Evolutionary conservation across 1,284 basidiomycete species (phyloP).

Genomic region (Sanghuangporus sanghuang): DNA sequence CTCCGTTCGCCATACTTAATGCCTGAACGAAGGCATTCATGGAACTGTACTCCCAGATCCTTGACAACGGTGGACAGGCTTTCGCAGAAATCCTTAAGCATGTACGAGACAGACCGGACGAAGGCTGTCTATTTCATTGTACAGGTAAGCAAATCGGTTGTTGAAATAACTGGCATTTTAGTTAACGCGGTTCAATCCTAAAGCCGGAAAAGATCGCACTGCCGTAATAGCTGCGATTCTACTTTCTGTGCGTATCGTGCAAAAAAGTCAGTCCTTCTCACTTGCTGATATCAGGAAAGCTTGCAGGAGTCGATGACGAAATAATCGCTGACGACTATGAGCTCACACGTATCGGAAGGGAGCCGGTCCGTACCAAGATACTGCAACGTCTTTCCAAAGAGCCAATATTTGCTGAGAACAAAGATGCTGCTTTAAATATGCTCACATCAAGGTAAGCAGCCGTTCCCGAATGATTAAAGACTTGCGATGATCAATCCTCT

Average conservation of each 20-base stretch:
- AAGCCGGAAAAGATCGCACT: constrained; percentile 73
- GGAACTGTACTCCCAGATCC: constrained; percentile 72
- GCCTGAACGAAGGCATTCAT: constrained; percentile 57
- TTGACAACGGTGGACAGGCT: constrained; percentile 62
- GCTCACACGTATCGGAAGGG: constrained; percentile 68
- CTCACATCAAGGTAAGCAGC: constrained; percentile 57
- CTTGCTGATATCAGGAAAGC: constrained; percentile 33
- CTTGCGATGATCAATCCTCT: constrained; percentile 5
- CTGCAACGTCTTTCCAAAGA: constrained; percentile 61
- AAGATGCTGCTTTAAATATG: constrained; percentile 71
- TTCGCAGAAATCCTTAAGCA: constrained; percentile 65
- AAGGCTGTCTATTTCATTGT: constrained; percentile 67
- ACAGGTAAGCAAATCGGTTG: constrained; percentile 40
- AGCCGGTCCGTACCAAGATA: constrained; percentile 65
- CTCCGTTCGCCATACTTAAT: background rate
- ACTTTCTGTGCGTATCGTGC: constrained; percentile 45
- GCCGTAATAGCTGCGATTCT: constrained; percentile 71
- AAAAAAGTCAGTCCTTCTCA: background rate
- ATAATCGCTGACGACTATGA: constrained; percentile 68
- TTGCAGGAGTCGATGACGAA: constrained; percentile 62
- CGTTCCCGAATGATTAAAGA: constrained; percentile 18
- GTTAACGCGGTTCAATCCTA: background rate
- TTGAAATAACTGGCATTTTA: background rate
- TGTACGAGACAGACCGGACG: constrained; percentile 60
- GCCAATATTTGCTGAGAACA: constrained; percentile 64